Evolutionary conservation across 805 yeast species (phyloP).

Genomic region (Suhomyces sp.): DNA sequence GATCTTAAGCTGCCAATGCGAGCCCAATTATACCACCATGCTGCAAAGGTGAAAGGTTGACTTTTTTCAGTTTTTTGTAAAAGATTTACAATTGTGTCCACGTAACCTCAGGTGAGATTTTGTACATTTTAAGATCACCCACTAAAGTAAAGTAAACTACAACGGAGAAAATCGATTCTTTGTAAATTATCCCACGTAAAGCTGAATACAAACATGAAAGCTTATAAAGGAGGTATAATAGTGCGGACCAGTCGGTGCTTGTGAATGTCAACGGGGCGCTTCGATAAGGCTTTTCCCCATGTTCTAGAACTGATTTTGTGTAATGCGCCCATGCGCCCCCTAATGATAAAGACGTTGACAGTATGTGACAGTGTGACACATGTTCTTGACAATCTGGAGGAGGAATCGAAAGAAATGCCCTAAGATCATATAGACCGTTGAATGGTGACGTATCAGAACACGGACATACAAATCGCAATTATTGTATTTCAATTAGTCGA

Average conservation of each 20-base stretch:
- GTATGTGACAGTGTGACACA: neutral
- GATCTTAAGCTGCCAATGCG: neutral
- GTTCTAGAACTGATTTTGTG: conserved; percentile 4
- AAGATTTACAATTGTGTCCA: neutral
- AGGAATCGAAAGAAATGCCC: neutral
- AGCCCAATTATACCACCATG: neutral
- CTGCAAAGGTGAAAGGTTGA: neutral
- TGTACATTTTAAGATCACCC: neutral
- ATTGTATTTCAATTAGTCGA: neutral
- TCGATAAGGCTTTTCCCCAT: neutral
- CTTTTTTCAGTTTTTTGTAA: too few species aligned
- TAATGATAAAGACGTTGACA: conserved; percentile 1
- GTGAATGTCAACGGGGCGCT: neutral
- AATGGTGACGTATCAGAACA: neutral
- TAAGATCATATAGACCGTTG: neutral
- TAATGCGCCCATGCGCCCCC: neutral
- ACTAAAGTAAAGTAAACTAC: neutral
- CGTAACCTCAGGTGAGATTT: neutral
- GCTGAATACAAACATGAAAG: neutral
- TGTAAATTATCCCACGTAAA: neutral
- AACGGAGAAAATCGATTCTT: neutral
- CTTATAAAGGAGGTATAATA: neutral
- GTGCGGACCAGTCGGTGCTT: neutral
- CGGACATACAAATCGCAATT: neutral
- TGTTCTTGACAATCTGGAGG: neutral